Evolutionary conservation across 192 early-diverging fungal species (phyloP).

Genomic region (Coemansia sp.): DNA sequence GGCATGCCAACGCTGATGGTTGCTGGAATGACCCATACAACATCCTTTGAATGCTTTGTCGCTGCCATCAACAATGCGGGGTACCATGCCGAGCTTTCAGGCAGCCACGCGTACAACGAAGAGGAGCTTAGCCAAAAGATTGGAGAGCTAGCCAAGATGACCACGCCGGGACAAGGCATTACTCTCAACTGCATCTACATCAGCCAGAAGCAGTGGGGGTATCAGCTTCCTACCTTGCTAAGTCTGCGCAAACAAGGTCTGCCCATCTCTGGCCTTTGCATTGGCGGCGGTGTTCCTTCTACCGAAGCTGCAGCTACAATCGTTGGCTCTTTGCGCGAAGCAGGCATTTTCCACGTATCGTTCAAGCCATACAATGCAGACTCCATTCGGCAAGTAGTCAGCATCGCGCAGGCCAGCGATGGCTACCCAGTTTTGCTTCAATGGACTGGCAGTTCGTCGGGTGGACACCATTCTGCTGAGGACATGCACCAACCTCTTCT

Average conservation of each 20-base stretch:
- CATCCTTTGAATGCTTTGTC: conserved; percentile 75
- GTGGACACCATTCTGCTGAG: conserved; percentile 91
- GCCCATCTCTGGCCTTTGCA: conserved; percentile 84
- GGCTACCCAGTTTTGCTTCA: conserved; percentile 85
- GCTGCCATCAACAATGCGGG: conserved; percentile 84
- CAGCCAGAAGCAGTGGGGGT: conserved; percentile 78
- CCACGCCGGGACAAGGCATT: conserved; percentile 78
- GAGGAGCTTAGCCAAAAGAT: conserved; percentile 67
- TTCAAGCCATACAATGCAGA: conserved; percentile 81
- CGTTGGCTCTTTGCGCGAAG: conserved; percentile 68
- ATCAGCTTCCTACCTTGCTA: conserved; percentile 76
- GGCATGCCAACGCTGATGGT: conserved; percentile 92
- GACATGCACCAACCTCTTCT: conserved; percentile 85
- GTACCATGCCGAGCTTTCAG: conserved; percentile 86
- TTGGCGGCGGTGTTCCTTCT: conserved; percentile 85
- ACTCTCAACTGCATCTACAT: conserved; percentile 86
- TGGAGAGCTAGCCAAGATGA: conserved; percentile 68
- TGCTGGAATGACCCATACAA: conserved; percentile 90
- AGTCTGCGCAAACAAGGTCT: conserved; percentile 78
- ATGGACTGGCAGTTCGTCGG: conserved; percentile 91
- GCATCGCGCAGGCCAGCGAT: conserved; percentile 82
- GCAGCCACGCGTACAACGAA: conserved; percentile 84
- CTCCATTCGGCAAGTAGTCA: conserved; percentile 75
- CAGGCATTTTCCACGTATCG: conserved; percentile 71
- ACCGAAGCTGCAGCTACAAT: conserved; percentile 80